Base-by-base conservation (phyloP, 805 yeast species). In the Zygoascus biomembranicola region DNA sequence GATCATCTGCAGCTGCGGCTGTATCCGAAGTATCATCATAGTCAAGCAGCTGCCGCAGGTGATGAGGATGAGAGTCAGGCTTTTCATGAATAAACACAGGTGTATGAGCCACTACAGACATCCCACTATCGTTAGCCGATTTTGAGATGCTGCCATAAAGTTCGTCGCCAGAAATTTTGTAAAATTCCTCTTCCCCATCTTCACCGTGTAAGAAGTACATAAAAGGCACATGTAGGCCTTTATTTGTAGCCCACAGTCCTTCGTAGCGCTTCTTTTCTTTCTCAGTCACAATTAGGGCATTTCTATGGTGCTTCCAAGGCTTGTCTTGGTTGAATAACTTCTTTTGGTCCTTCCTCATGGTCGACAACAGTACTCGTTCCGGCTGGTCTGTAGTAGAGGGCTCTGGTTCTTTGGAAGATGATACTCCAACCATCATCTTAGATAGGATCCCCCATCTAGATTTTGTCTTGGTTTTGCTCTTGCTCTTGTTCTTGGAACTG, bases 221-320 rank as follows among this genome's bases (percentile, higher is more conserved):
- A 41, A 32, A 51, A 10, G 52, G 52, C 28, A 62, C 57, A 49
- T 66, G 69, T 13, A 60, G 63, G 2, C 94, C 95, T 57, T 80
- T 81, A 65, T 94, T 94, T 35, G 96, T 82, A 0, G 85, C 95
- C 96, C 96, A 94, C 14, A 94, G 78, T 26, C 95, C 95, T 67
- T 90, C 97, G 67, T 92, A 94, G 41, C 98, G 70, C 65, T 90
- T 90, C 55, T 87, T 76, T 66, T 94, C 98, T 14, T 60, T 57
- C n/a, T 69, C 75, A 2, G 73, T 66, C 37, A 77, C 72, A 66
- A 58, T 73, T 65, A 57, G 62, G 5, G 82, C 73, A 55, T 81
- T 86, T 32, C 73, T 73, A 68, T 89, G 97, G 62, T 84, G 82
- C 62, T 90, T 90, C 97, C 97, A 90, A 0, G 98, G 98, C 67